Base-by-base conservation (phyloP, 148 eudicot genomes). In the Fagopyrum tataricum region DNA sequence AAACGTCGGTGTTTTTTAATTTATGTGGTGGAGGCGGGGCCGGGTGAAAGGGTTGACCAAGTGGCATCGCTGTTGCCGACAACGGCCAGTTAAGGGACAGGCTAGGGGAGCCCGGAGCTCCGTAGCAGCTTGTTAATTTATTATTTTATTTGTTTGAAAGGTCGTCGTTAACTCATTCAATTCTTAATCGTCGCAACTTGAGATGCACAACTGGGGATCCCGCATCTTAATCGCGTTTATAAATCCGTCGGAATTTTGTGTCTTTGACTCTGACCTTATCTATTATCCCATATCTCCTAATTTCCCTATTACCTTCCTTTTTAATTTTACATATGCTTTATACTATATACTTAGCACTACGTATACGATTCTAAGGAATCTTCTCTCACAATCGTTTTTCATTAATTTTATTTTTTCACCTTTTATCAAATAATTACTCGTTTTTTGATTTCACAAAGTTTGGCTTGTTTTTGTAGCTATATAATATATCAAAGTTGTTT, bases 41-140 rank as follows among this genome's bases (percentile, higher is more conserved):
- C n/a, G n/a, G 55, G n/a, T 11, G n/a, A 1, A 23, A 59, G 66
- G 4, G 39, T 59, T 59, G 66, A 59, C 66, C 66, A 24, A 15
- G 15, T 24, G 40, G 11, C 3, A 6, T 20, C 2, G 66, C 15
- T 59, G 66, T 7, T 59, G 37, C 66, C 66, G 40, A 59, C 66
- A 24, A 59, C 66, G 31, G 66, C 66, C n/a, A 51, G 20, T 51
- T 51, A 51, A 17, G 56, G 56, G n/a, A 51, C 56, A 20, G 56
- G 56, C 24, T 39, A 17, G 37, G 1, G 37, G 2, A 26, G 37
- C 10, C 40, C 39, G 15, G 66, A 23, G 24, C 23, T 56, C 26
- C 62, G 31, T 56, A 7, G 37, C 37, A 31, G 37, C 0, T 31
- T 31, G 37, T 3, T 31, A 31, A 31, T 31, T 31, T 31, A 31